Percentiles rank a stretch among this genome's conserved stretches.
Conservation (phyloP, 345 rosid genomes). For the Lagerstroemia speciosa region DNA sequence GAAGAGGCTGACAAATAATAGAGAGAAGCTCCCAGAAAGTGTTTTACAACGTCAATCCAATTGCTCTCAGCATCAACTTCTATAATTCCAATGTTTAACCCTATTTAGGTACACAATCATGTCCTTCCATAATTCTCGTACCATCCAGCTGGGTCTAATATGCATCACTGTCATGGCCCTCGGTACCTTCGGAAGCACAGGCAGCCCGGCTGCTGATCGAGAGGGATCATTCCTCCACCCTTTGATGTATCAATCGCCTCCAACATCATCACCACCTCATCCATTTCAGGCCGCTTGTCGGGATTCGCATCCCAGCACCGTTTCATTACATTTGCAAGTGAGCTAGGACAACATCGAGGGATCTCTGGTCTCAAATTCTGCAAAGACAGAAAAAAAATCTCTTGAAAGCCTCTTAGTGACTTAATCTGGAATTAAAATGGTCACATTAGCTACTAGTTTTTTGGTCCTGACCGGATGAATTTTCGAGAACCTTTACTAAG, state of each 20-base stretch:
- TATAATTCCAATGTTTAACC: neutral
- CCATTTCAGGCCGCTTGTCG: slow-evolving; percentile 94
- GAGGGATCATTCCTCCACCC: slow-evolving; percentile 95
- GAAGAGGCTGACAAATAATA: neutral
- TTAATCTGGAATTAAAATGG: neutral
- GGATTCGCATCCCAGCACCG: slow-evolving; percentile 97
- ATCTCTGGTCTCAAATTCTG: slow-evolving; percentile 96
- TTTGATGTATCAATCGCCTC: slow-evolving; percentile 85
- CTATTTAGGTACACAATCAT: neutral
- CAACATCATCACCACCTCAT: slow-evolving; percentile 73
- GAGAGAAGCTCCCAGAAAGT: neutral
- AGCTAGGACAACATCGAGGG: slow-evolving; percentile 91
- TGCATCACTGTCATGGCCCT: slow-evolving; percentile 45
- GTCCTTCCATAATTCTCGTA: neutral
- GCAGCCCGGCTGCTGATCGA: slow-evolving; percentile 77
- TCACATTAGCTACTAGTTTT: neutral
- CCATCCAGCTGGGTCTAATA: neutral
- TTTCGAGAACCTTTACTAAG: neutral
- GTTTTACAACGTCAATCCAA: neutral
- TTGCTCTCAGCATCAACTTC: neutral
- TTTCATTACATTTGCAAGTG: slow-evolving; percentile 85
- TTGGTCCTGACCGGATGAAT: neutral
- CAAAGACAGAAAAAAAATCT: neutral
- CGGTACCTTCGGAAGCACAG: slow-evolving; percentile 63
- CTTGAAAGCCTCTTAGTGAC: neutral